Conservation (phyloP, 129 eudicot species). For the carrot (Daucus carota) region DH1_v3.0 NC_030381.2:35091001-35091500, state of each 20-base stretch:
- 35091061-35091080: not conserved
- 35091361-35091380: constrained; percentile 93
- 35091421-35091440: not conserved
- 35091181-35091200: not conserved
- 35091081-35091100: not conserved
- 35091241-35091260: constrained; percentile 7
- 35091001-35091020: not conserved
- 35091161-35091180: not conserved
- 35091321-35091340: constrained; percentile 74
- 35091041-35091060: not conserved
- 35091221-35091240: not conserved
- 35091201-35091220: not conserved
- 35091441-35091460: constrained; percentile 5
- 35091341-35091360: constrained; percentile 66
- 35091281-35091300: constrained; percentile 84
- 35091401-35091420: not conserved
- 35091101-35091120: not conserved
- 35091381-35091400: constrained; percentile 85
- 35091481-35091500: constrained; percentile 87
- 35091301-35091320: constrained; percentile 89
- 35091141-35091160: not conserved
- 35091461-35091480: constrained; percentile 58
- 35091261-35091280: constrained; percentile 38
- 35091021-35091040: not conserved
- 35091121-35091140: not conserved